These are phyloP conservation scores for Arachis stenosperma DNA, from an alignment of 306 rosid genomes.

Conservation along the genomic window DNA sequence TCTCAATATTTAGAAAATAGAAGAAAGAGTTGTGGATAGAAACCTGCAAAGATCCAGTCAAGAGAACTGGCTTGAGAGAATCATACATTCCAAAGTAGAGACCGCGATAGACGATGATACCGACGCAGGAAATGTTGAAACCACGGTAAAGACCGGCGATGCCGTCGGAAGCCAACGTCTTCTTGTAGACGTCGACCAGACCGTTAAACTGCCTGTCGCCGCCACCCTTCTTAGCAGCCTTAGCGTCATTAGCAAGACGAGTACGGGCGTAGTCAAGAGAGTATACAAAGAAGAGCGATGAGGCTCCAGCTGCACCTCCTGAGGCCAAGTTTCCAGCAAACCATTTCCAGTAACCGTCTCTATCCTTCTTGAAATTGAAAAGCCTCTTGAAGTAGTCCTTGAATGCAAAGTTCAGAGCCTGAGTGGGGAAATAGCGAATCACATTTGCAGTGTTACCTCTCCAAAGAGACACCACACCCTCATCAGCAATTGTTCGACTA, in stretches of 20 bases:
- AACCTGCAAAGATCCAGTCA: constrained; percentile 70
- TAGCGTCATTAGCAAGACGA: constrained; percentile 74
- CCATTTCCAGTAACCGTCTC: constrained; percentile 91
- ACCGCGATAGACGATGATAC: constrained; percentile 85
- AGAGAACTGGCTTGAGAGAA: constrained; percentile 74
- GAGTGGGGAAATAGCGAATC: constrained; percentile 85
- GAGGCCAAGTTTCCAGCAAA: constrained; percentile 89
- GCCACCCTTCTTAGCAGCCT: constrained; percentile 94
- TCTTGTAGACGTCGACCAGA: constrained; percentile 75
- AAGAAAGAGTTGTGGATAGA: constrained; percentile 8
- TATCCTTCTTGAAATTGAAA: constrained; percentile 84
- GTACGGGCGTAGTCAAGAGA: constrained; percentile 88
- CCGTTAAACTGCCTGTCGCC: constrained; percentile 87
- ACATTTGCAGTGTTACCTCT: constrained; percentile 90
- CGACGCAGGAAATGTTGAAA: constrained; percentile 80
- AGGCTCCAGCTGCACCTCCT: constrained; percentile 92
- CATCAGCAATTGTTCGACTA: constrained; percentile 57
- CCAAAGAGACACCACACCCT: constrained; percentile 72
- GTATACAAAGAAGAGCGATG: constrained; percentile 72
- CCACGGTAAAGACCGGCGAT: constrained; percentile 89
- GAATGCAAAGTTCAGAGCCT: constrained; percentile 87
- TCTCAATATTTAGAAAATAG: no score
- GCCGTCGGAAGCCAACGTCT: constrained; percentile 79
- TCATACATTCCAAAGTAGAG: constrained; percentile 88
- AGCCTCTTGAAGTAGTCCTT: constrained; percentile 95